phyloP scores from a whole-genome alignment of 2,329 filamentous ascomycete species.

The Ophiognomonia clavigignenti-juglandacearum region DNA sequence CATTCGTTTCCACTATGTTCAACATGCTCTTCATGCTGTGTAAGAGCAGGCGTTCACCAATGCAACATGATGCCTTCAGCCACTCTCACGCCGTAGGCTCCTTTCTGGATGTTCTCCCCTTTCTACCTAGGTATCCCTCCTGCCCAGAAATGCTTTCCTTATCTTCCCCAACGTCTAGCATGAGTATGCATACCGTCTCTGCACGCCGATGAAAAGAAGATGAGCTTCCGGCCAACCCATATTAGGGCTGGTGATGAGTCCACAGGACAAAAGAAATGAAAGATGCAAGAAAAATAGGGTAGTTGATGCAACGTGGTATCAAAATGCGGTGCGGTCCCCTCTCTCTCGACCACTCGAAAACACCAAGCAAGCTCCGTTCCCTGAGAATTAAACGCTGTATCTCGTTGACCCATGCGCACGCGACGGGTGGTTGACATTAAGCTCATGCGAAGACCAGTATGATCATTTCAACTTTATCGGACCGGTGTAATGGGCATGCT shows the following conservation, averaged over 20 bases:
- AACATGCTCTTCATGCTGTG: too few species aligned
- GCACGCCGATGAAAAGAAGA: neutral
- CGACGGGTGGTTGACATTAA: constrained; percentile 3
- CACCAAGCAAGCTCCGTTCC: constrained; percentile 6
- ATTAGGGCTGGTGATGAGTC: constrained; percentile 4
- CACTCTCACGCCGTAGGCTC: too few species aligned
- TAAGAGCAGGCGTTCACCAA: too few species aligned
- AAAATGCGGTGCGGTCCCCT: constrained; percentile 10
- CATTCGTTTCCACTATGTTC: too few species aligned
- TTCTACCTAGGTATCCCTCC: too few species aligned
- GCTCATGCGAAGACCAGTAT: neutral
- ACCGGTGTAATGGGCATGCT: neutral
- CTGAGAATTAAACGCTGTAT: constrained; percentile 9
- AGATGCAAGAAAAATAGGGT: neutral
- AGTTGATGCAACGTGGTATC: constrained; percentile 15
- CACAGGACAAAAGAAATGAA: constrained; percentile 4
- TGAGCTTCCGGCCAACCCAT: constrained; percentile 8
- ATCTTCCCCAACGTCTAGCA: constrained; percentile 1
- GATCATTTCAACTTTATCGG: neutral
- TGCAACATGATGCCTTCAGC: too few species aligned
- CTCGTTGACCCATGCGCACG: constrained; percentile 11
- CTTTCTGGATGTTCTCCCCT: too few species aligned
- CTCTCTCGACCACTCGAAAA: constrained; percentile 2
- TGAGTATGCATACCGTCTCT: neutral
- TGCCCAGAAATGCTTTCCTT: too few species aligned